phyloP scores from a whole-genome alignment of 768 basidiomycete species.

The Suillus spraguei region DNA sequence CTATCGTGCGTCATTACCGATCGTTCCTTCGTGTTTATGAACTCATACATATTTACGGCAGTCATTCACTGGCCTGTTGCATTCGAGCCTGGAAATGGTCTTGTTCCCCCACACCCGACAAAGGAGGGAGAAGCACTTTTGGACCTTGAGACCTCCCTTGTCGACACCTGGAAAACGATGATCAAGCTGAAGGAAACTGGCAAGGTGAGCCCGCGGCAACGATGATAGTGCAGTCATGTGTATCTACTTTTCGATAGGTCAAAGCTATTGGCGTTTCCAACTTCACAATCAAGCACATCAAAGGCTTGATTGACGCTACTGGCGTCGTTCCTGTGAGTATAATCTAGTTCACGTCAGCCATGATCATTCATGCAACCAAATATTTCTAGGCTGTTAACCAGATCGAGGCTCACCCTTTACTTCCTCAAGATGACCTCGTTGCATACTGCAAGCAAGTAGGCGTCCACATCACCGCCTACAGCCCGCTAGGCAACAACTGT shows the following conservation, averaged over 20 bases:
- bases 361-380: constrained; percentile 6
- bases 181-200: constrained; percentile 63
- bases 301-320: constrained; percentile 69
- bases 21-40: neutral
- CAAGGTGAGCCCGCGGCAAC: constrained; percentile 47
- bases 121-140: constrained; percentile 51
- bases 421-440: constrained; percentile 74
- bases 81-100: constrained; percentile 58
- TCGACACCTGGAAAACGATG: constrained; percentile 85
- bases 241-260: constrained; percentile 42
- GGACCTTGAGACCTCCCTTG: constrained; percentile 60
- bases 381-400: constrained; percentile 64
- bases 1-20: constrained; percentile 56
- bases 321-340: constrained; percentile 67
- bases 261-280: constrained; percentile 81
- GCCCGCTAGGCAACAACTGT: constrained; percentile 84
- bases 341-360: neutral
- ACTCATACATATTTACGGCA: constrained; percentile 25
- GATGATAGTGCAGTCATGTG: neutral
- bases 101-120: constrained; percentile 53
- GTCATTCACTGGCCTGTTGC: constrained; percentile 83
- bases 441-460: constrained; percentile 67
- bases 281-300: constrained; percentile 66
- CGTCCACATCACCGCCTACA: constrained; percentile 73
- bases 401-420: constrained; percentile 80